Evolutionary conservation across 1,139 yeast genomes (phyloP).

Genomic region (Meyerozyma smithsonii): DNA sequence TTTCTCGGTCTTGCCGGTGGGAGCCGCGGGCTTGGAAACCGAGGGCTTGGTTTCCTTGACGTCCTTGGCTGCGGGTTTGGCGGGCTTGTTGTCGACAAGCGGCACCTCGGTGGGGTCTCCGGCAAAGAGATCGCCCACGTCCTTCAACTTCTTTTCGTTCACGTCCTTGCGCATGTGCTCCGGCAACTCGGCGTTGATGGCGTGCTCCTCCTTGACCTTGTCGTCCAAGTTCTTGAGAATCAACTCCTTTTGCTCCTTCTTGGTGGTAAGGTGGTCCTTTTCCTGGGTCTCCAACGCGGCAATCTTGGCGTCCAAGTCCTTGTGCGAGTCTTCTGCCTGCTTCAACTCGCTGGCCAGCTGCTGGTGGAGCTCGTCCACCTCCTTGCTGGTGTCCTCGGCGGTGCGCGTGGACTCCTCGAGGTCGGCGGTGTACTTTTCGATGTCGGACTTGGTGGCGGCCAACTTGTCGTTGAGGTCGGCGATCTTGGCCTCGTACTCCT

Average conservation of each 20-base stretch:
- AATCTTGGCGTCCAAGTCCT: conserved; percentile 26
- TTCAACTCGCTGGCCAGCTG: conserved; percentile 21
- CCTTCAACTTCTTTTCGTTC: conserved; percentile 36
- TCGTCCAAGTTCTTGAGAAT: conserved; percentile 30
- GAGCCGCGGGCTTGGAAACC: conserved; percentile 5
- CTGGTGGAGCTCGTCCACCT: conserved; percentile 27
- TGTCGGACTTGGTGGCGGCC: conserved; percentile 34
- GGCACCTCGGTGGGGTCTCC: conserved; percentile 20
- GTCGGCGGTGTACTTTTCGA: conserved; percentile 28
- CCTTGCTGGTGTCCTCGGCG: conserved; percentile 30
- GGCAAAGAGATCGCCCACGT: conserved; percentile 38
- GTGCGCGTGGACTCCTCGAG: conserved; percentile 26
- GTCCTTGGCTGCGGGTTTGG: conserved; percentile 9
- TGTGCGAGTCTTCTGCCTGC: conserved; percentile 20
- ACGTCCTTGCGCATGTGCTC: conserved; percentile 46
- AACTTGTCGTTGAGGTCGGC: conserved; percentile 34
- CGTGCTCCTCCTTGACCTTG: conserved; percentile 38
- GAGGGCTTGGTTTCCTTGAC: conserved; percentile 3
- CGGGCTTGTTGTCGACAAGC: conserved; percentile 15
- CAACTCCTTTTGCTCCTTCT: conserved; percentile 29
- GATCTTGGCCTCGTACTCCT: conserved; percentile 31
- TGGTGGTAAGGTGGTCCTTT: conserved; percentile 24
- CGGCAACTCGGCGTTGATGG: conserved; percentile 47
- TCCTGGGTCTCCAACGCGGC: conserved; percentile 27
- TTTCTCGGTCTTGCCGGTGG: not conserved